A percentile compares a stretch with the other conserved stretches of the same genome.
phyloP scores from a whole-genome alignment of 352 stramenopile genomes.

The Achlya hypogyna region DNA sequence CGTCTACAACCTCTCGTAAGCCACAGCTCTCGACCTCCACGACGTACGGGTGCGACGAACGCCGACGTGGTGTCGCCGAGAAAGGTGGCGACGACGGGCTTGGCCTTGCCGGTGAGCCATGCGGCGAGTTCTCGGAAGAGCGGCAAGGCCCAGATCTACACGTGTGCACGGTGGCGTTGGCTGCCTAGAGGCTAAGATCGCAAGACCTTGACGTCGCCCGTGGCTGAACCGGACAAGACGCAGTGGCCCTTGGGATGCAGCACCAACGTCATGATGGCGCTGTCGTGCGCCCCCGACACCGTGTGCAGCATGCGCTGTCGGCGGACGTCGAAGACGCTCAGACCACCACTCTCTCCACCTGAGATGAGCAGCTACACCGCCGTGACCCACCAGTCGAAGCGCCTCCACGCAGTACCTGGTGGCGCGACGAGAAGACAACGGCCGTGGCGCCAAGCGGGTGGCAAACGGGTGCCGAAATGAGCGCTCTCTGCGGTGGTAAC shows the following conservation, averaged over 20 bases:
- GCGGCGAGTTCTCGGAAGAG: conserved; percentile 75
- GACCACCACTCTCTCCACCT: conserved; percentile 57
- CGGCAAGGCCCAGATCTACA: conserved; percentile 69
- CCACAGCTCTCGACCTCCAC: neutral
- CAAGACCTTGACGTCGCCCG: conserved; percentile 72
- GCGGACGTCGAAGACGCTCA: conserved; percentile 81
- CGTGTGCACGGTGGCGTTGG: neutral
- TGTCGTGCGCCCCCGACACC: conserved; percentile 76
- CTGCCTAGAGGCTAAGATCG: too few relatives aligned
- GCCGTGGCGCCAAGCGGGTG: conserved; percentile 68
- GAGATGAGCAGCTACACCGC: conserved; percentile 57
- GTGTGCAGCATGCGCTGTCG: conserved; percentile 80
- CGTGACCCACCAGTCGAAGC: conserved; percentile 1
- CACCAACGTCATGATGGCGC: conserved; percentile 69
- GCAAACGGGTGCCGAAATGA: conserved; percentile 56
- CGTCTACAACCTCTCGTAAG: conserved; percentile 32
- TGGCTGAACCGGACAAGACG: conserved; percentile 71
- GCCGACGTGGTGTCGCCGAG: conserved; percentile 72
- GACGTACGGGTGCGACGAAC: conserved; percentile 74
- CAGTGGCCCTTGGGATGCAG: conserved; percentile 72
- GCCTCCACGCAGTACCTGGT: conserved; percentile 32
- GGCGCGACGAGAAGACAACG: conserved; percentile 61
- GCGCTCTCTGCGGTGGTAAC: conserved; percentile 55
- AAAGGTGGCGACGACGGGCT: conserved; percentile 64
- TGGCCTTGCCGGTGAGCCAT: conserved; percentile 64